Evolutionary conservation across 2,329 filamentous ascomycete genomes (phyloP).

Genomic region (Plectosphaerella sp.): DNA sequence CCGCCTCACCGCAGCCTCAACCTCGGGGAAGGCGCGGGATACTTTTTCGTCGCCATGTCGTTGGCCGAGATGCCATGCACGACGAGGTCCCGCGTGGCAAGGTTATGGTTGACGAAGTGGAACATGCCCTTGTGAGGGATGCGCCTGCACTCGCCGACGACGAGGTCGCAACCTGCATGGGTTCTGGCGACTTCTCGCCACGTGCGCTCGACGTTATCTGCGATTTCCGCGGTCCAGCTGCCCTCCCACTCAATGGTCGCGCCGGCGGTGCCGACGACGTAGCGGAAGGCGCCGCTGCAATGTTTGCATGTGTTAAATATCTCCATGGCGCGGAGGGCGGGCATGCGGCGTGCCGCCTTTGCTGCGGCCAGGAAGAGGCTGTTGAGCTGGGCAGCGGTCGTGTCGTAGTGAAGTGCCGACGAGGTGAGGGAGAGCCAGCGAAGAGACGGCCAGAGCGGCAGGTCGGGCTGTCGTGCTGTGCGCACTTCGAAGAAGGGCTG

Average conservation of each 20-base stretch:
- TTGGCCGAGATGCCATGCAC: constrained; percentile 6
- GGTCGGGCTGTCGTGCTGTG: background rate
- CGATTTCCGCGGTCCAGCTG: background rate
- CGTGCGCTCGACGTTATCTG: background rate
- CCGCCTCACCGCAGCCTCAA: background rate
- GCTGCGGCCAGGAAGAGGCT: constrained; percentile 14
- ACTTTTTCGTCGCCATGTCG: constrained; percentile 10
- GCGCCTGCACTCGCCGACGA: background rate
- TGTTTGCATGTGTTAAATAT: constrained; percentile 17
- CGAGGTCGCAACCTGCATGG: background rate
- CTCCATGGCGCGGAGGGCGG: constrained; percentile 17
- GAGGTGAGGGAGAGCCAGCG: constrained; percentile 19
- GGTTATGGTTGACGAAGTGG: constrained; percentile 10
- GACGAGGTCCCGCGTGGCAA: constrained; percentile 17
- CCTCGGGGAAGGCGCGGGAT: background rate
- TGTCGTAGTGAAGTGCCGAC: constrained; percentile 11
- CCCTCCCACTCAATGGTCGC: background rate
- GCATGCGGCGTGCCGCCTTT: constrained; percentile 19
- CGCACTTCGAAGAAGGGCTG: constrained; percentile 17
- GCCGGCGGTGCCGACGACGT: constrained; percentile 7
- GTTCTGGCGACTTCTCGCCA: background rate
- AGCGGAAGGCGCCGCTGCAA: constrained; percentile 20
- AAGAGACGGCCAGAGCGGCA: constrained; percentile 16
- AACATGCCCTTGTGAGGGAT: constrained; percentile 9
- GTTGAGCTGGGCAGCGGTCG: constrained; percentile 14